Evolutionary conservation across 2,329 filamentous ascomycete genomes (phyloP).

Genomic region (Arthrocladium fulminans): DNA sequence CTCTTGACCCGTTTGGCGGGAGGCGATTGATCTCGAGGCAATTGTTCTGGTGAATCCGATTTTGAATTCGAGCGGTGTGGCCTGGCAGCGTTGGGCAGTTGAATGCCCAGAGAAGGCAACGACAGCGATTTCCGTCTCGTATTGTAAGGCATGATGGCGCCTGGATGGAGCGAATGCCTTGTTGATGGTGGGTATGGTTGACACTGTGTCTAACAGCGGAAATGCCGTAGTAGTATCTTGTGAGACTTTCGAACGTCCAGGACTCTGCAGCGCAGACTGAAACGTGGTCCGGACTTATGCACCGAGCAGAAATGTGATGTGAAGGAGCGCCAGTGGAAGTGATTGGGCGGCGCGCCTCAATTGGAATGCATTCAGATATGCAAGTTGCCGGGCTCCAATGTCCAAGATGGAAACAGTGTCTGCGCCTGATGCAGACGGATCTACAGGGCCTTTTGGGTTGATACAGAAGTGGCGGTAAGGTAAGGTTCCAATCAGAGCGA

Average conservation of each 20-base stretch:
- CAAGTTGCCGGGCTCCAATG: slow-evolving; percentile 17
- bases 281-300: neutral
- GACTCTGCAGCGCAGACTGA: neutral
- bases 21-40: slow-evolving; percentile 49
- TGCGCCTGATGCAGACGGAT: slow-evolving; percentile 18
- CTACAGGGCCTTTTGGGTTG: neutral
- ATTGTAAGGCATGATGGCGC: slow-evolving; percentile 71
- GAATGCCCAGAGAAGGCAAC: slow-evolving; percentile 83
- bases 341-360: slow-evolving; percentile 6
- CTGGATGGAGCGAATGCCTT: neutral
- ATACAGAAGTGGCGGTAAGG: slow-evolving; percentile 21
- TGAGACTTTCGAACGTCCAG: neutral
- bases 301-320: slow-evolving; percentile 1
- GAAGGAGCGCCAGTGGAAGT: neutral
- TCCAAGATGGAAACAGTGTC: slow-evolving; percentile 15
- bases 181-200: neutral
- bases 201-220: neutral
- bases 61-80: slow-evolving; percentile 49
- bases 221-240: slow-evolving; percentile 1
- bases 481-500: slow-evolving; percentile 3
- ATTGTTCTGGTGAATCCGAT: slow-evolving; percentile 50
- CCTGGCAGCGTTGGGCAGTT: slow-evolving; percentile 56
- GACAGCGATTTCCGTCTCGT: slow-evolving; percentile 94
- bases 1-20: slow-evolving; percentile 67
- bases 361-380: slow-evolving; percentile 15